Base-by-base conservation (phyloP, 2,329 filamentous ascomycete species). In the Talaromyces rugulosus region DNA sequence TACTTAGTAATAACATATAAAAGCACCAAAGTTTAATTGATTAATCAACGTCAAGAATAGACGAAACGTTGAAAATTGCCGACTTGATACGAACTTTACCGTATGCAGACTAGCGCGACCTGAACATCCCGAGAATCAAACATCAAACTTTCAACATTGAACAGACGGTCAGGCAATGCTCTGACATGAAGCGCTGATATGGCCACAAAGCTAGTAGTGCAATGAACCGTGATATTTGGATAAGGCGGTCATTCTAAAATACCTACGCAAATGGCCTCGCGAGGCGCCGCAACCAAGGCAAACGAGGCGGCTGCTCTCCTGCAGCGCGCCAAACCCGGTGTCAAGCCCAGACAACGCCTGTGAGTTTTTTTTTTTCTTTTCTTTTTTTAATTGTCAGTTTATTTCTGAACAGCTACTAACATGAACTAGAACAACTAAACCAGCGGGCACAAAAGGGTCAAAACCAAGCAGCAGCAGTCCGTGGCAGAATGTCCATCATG, bases 401-500 rank as follows among this genome's bases (percentile, higher is more conserved):
- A 12, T 47, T 42, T 23, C 1, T 2, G 23, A 23, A 23, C 23
- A 23, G 23, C 23, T 30, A 42, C 56, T 59, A 12, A 62, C 23
- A 50, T 7, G 9, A 16, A 6, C 4, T 36, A 62, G 60, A 40
- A 36, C 50, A 59, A 36, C 40, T 14, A 40, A 58, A 40, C 44
- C 44, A 4, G 8, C 44, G 23, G 44, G 8, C 44, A 16, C 44
- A 1, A 27, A 47, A 27, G 8, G 44, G 44, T 51, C 44, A 27
- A 51, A 12, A n/a, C 27, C 27, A 53, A 53, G 50, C 50, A 27
- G 50, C 50, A 27, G 23, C 56, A 33, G 58, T 62, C 44, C 44
- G 6, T 47, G 44, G 44, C 44, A 47, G 11, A 27, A 47, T 16
- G 14, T 14, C 16, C 34, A 34, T 34, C 31, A 50, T 56, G 31